Evolutionary conservation across 805 yeast species (phyloP).

Genomic region (Blastobotrys attinorum): DNA sequence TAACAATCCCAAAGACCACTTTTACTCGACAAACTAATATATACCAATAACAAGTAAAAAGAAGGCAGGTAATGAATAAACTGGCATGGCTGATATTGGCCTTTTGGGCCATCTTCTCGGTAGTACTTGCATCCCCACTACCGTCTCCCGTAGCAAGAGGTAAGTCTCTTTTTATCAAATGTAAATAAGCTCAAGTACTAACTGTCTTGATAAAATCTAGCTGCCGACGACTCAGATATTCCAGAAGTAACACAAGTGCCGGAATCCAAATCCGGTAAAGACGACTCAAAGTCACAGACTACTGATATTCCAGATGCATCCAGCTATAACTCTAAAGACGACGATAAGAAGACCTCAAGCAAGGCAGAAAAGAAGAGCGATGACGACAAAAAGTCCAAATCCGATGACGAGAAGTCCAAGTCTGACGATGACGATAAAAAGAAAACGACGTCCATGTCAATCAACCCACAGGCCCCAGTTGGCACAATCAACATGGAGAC

Average conservation of each 20-base stretch:
- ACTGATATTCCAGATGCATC: not conserved
- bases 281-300: not conserved
- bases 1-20: too few relatives aligned
- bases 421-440: not conserved
- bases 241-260: not conserved
- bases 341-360: constrained; percentile 1
- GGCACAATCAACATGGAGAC: constrained; percentile 30
- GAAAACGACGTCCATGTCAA: constrained; percentile 16
- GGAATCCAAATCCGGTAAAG: not conserved
- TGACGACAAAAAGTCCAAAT: not conserved
- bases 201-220: too few relatives aligned
- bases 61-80: too few relatives aligned
- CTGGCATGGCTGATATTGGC: too few relatives aligned
- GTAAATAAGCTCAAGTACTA: too few relatives aligned
- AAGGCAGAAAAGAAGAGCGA: not conserved
- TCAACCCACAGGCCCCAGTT: constrained; percentile 29
- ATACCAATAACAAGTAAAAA: too few relatives aligned
- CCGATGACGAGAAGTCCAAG: not conserved
- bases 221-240: too few relatives aligned
- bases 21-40: too few relatives aligned
- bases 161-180: too few relatives aligned
- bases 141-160: too few relatives aligned
- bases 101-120: too few relatives aligned
- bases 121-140: too few relatives aligned
- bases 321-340: not conserved